phyloP scores from a whole-genome alignment of 805 yeast genomes.

The Zygoascus flipseniorum region DNA sequence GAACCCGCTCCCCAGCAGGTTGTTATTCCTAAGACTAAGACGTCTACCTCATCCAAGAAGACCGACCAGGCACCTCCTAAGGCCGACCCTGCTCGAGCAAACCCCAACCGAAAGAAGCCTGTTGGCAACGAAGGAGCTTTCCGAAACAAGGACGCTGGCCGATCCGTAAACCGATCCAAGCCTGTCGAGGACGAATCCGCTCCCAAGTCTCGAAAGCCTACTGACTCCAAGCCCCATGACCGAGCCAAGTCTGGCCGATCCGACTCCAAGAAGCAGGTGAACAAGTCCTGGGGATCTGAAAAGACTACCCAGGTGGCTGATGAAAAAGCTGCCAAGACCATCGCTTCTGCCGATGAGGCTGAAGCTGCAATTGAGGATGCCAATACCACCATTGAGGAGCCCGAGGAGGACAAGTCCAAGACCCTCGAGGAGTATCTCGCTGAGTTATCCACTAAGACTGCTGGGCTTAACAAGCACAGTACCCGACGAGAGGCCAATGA shows the following conservation, averaged over 20 bases:
- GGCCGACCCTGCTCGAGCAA: conserved; percentile 54
- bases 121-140: conserved; percentile 82
- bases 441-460: conserved; percentile 33
- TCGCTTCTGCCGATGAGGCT: conserved; percentile 32
- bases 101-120: conserved; percentile 42
- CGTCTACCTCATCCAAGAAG: conserved; percentile 79
- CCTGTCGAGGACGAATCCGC: conserved; percentile 10
- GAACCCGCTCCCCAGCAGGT: background rate
- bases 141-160: conserved; percentile 66
- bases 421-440: conserved; percentile 84
- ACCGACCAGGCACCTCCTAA: conserved; percentile 55
- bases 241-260: conserved; percentile 69
- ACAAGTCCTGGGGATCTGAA: conserved; percentile 85
- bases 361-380: conserved; percentile 31
- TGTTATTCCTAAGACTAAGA: conserved; percentile 34
- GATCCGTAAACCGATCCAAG: conserved; percentile 42
- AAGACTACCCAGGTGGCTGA: conserved; percentile 58
- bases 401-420: conserved; percentile 43
- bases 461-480: conserved; percentile 21
- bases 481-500: conserved; percentile 42
- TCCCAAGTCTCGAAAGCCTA: conserved; percentile 44
- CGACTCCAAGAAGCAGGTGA: conserved; percentile 76
- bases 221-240: conserved; percentile 48
- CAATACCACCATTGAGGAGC: conserved; percentile 33
- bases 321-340: conserved; percentile 39